A percentile compares a stretch with the other conserved stretches of the same genome.
Conservation (phyloP, 352 stramenopile species). For the Phytopythium aichiense region DNA sequence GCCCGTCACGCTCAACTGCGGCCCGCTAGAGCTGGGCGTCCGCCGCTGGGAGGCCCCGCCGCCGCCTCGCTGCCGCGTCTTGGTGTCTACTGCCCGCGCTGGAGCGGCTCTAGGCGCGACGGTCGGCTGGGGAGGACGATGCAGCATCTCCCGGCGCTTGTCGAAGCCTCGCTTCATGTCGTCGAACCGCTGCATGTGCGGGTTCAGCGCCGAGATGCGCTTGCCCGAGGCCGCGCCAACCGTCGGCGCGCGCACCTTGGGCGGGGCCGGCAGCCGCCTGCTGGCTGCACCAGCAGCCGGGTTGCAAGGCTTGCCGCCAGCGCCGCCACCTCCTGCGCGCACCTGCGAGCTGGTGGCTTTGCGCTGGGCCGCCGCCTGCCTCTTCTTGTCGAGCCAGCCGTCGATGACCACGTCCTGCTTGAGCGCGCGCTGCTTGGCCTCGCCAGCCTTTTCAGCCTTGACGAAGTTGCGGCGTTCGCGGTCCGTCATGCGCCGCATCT, state of each 20-base stretch:
- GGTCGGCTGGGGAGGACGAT: constrained; percentile 22
- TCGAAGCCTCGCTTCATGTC: constrained; percentile 60
- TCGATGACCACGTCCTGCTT: constrained; percentile 77
- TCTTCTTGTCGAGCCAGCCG: constrained; percentile 68
- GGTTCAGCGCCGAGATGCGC: constrained; percentile 34
- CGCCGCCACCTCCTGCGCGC: constrained; percentile 3
- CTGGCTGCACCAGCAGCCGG: constrained; percentile 13
- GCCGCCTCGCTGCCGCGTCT: not conserved
- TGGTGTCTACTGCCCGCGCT: not conserved
- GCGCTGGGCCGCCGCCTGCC: constrained; percentile 48
- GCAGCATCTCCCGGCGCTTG: constrained; percentile 48
- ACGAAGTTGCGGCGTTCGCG: constrained; percentile 51
- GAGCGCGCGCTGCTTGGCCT: constrained; percentile 23
- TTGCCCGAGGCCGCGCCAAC: constrained; percentile 51
- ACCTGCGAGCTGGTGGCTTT: constrained; percentile 34
- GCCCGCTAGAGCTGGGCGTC: not conserved
- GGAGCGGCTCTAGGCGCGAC: not conserved
- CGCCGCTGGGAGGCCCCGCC: not conserved
- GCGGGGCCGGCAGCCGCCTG: constrained; percentile 22
- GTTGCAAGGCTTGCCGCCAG: not conserved
- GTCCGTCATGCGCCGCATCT: constrained; percentile 62
- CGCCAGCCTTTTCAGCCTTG: constrained; percentile 51
- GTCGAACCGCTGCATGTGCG: constrained; percentile 61
- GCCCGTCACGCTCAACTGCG: not conserved
- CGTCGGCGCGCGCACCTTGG: constrained; percentile 37